Evolutionary conservation across 108 stramenopile genomes (phyloP), one percentile per base, ranked within the genome.

Genomic region (Cyclostephanos tholiformis): DNA sequence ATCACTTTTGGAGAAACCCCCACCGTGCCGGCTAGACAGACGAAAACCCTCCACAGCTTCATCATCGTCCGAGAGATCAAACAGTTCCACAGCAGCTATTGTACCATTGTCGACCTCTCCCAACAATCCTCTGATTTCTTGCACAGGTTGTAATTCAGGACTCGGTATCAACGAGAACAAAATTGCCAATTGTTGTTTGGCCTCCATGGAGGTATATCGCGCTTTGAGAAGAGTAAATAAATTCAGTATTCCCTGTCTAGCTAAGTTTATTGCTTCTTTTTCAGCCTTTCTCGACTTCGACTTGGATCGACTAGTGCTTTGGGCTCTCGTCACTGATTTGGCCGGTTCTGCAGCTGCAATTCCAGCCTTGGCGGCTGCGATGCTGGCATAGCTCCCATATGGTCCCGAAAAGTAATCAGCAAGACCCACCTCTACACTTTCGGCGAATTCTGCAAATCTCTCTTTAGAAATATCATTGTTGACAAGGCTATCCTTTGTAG

Each of bases 41-140:
- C 90, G 73, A 49, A 74, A 74, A 46, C 51, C 64, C 41, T 74
- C 80, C 53, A 46, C 63, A 2, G 62, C 86, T 41, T 76, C 69
- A 39, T 65, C 68, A 49, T 35, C 43, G 46, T 73, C 52, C 1
- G 50, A 69, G 29, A 81, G 2, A 48, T 80, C 79, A 30, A 73
- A 59, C 2, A 91, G 25, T 38, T 84, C 80, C 41, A 94, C 67
- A 22, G 73, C 61, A 9, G 82, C 71, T 25, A 96, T 74, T 23
- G 89, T 85, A n/a, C 88, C 91, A 76, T 96, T 89, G 71, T 96
- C 95, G 12, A 87, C 76, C 80, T 96, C 95, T 6, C 91, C 92
- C 46, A 96, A 69, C 20, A 96, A 67, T 32, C 83, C 72, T 66
- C 75, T 67, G 46, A 96, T 96, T 71, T 93, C 91, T 25, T 74